These are phyloP conservation scores for Lobosporangium transversale DNA, from an alignment of 192 early-diverging fungal species.

Conservation along the genomic window DNA sequence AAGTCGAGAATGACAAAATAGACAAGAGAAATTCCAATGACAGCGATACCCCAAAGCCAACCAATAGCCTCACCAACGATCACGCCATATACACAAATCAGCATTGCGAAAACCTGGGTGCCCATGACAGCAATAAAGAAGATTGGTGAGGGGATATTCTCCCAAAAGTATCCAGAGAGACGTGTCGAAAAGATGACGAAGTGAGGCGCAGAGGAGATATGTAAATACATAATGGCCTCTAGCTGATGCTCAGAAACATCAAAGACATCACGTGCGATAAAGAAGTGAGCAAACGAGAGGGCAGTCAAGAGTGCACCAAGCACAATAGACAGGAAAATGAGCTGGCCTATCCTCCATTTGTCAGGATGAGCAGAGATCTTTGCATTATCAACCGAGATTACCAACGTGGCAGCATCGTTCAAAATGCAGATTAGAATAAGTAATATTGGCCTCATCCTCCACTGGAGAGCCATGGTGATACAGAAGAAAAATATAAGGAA, in stretches of 20 bases:
- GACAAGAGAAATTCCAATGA: slow-evolving; percentile 80
- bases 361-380: slow-evolving; percentile 91
- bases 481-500: slow-evolving; percentile 98
- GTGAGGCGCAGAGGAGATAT: slow-evolving; percentile 91
- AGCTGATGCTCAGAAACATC: slow-evolving; percentile 60
- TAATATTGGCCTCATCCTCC: slow-evolving; percentile 81
- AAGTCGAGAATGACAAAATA: slow-evolving; percentile 89
- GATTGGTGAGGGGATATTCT: slow-evolving; percentile 80
- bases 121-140: slow-evolving; percentile 89
- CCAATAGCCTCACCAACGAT: slow-evolving; percentile 76
- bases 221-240: slow-evolving; percentile 94
- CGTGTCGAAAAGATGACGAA: slow-evolving; percentile 97
- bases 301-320: slow-evolving; percentile 80
- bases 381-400: slow-evolving; percentile 95
- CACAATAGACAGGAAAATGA: slow-evolving; percentile 82
- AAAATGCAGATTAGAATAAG: slow-evolving; percentile 92
- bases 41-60: slow-evolving; percentile 75
- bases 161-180: slow-evolving; percentile 87
- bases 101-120: slow-evolving; percentile 92
- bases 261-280: slow-evolving; percentile 77
- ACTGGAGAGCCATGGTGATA: slow-evolving; percentile 83
- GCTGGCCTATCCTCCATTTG: slow-evolving; percentile 96
- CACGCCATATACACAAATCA: slow-evolving; percentile 76
- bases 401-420: slow-evolving; percentile 91
- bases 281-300: slow-evolving; percentile 87